A percentile compares a stretch with the other conserved stretches of the same genome.
Conservation (phyloP, 148 eudicot species). For the Linanthus parryae region DNA sequence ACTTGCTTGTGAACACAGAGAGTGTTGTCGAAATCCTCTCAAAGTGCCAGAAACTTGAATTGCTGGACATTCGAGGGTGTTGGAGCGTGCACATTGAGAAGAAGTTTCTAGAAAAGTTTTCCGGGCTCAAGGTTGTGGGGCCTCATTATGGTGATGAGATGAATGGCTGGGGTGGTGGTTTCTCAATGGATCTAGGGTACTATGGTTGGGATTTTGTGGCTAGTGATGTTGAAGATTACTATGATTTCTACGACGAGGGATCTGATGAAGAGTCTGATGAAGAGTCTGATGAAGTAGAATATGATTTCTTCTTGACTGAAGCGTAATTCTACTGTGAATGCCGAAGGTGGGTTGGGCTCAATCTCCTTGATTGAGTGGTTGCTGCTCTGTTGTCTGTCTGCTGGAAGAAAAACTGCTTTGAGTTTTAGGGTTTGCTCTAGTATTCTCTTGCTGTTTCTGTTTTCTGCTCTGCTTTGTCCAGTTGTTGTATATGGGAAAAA, state of each 20-base stretch:
- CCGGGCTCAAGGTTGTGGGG: constrained; percentile 51
- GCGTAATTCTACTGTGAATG: constrained; percentile 16
- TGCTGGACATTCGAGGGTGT: constrained; percentile 68
- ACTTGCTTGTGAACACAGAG: constrained; percentile 41
- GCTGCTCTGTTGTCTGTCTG: no score
- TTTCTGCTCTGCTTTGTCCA: no score
- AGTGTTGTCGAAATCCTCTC: constrained; percentile 32
- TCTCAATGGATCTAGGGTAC: constrained; percentile 31
- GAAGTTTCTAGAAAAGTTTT: constrained; percentile 26
- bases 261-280: constrained; percentile 31
- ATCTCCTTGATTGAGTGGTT: constrained; percentile 34
- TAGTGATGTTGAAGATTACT: constrained; percentile 21
- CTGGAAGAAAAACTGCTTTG: no score
- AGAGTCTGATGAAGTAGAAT: constrained; percentile 24
- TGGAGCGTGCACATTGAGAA: constrained; percentile 67
- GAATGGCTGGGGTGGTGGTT: constrained; percentile 24
- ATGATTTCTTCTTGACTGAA: no score
- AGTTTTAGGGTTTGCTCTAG: no score
- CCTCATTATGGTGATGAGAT: constrained; percentile 40
- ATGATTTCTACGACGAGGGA: constrained; percentile 11
- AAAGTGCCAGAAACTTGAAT: constrained; percentile 40
- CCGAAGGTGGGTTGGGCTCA: constrained; percentile 29
- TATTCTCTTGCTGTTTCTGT: no score
- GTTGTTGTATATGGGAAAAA: no score
- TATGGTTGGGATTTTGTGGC: constrained; percentile 35